Base-by-base conservation (phyloP, 2,329 filamentous ascomycete genomes). In the Pyrenophora teres region DNA sequence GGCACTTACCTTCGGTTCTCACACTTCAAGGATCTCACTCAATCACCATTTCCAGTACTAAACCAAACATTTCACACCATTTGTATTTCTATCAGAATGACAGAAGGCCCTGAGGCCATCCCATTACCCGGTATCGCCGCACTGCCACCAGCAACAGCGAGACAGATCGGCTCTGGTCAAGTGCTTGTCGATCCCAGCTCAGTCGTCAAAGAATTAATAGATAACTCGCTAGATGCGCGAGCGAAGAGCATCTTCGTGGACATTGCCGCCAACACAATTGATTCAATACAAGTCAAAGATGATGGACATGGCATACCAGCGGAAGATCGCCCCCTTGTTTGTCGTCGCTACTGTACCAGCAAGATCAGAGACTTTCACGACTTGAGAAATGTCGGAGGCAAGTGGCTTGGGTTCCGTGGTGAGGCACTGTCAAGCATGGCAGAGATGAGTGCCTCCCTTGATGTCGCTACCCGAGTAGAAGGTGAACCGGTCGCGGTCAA, bases 191-290 rank as follows among this genome's bases (percentile, higher is more conserved):
- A 83, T 6, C 81, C 88, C 0, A 74, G 78, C 10, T 81, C 82
- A 9, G 74, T 90, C 2, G 81, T 91, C 61, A 92, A 92, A 67
- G 89, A 92, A 71, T 83, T 92, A 3, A 72, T 92, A 27, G 89
- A 92, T 62, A 92, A 93, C 70, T 81, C 88, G 37, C 80, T 92
- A 16, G 89, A 93, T 70, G 87, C 88, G 6, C 77, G 80, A 45
- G 87, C 89, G 10, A 87, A 82, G 2, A 81, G 80, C 2, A 77
- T 93, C 50, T 83, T 88, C 45, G 75, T 92, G 19, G 74, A 83
- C 23, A 77, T 91, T 12, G 82, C 87, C 3, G 63, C 79, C 36
- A 86, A 92, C 65, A 87, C 86, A 0, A 69, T 92, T 45, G 86
- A 89, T 69, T 82, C 80, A 46, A 82, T 93, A 32, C 83, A 88